Evolutionary conservation across 1,284 basidiomycete species (phyloP).

Genomic region (Microbotryum intermedium): DNA sequence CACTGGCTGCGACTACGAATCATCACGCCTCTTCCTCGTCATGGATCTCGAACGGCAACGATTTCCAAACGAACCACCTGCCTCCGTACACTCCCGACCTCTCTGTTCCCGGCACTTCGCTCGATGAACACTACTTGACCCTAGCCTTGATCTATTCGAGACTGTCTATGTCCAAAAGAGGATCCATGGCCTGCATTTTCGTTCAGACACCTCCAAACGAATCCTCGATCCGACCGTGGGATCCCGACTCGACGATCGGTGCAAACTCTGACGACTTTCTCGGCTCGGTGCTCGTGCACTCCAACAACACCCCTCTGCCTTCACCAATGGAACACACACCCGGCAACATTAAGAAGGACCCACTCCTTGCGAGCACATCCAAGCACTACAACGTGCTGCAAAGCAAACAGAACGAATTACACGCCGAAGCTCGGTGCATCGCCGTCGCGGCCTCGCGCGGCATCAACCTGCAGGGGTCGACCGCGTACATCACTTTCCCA

Average conservation of each 20-base stretch:
- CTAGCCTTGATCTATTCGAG: constrained; percentile 18
- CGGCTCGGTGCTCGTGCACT: constrained; percentile 21
- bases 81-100: too few relatives aligned
- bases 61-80: too few relatives aligned
- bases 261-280: too few relatives aligned
- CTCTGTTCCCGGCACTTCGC: neutral
- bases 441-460: constrained; percentile 25
- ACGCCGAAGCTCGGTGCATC: constrained; percentile 32
- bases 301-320: constrained; percentile 29
- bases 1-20: too few relatives aligned
- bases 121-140: constrained; percentile 22
- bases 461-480: constrained; percentile 13
- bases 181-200: constrained; percentile 26
- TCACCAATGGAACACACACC: neutral
- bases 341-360: neutral
- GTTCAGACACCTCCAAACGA: neutral
- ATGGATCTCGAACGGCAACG: too few relatives aligned
- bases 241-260: constrained; percentile 1
- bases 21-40: too few relatives aligned
- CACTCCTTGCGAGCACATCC: neutral
- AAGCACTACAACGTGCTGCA: constrained; percentile 8
- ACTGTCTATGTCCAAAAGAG: constrained; percentile 16
- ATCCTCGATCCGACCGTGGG: neutral
- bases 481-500: constrained; percentile 33
- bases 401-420: constrained; percentile 20